These are phyloP conservation scores for Elsinoe australis DNA, from an alignment of 2,329 filamentous ascomycete species.

Conservation along the genomic window DNA sequence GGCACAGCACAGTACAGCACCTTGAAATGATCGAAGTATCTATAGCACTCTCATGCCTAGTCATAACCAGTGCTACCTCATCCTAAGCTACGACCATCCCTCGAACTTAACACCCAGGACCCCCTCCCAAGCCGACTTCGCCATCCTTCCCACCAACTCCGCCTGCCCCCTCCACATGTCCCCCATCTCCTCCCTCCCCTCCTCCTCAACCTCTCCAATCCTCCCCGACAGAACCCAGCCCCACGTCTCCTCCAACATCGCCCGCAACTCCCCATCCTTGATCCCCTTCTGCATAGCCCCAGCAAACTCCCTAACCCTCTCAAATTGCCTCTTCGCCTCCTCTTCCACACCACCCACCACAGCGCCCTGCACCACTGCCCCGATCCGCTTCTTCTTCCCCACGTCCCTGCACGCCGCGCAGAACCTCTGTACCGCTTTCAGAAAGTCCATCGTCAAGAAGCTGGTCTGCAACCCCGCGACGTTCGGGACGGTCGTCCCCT, in stretches of 20 bases:
- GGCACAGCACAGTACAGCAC: too few relatives aligned
- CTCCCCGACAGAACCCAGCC: background rate
- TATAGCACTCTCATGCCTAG: too few relatives aligned
- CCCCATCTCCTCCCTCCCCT: background rate
- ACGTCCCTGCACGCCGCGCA: slow-evolving; percentile 20
- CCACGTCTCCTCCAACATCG: slow-evolving; percentile 16
- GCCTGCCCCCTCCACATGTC: background rate
- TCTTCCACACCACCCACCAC: slow-evolving; percentile 21
- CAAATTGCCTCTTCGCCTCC: slow-evolving; percentile 20
- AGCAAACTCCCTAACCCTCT: slow-evolving; percentile 23
- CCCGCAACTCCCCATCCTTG: slow-evolving; percentile 19
- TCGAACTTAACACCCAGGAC: background rate
- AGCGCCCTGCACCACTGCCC: slow-evolving; percentile 4
- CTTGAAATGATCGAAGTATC: too few relatives aligned
- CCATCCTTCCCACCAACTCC: background rate
- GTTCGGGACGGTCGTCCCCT: slow-evolving; percentile 15
- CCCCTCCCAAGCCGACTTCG: slow-evolving; percentile 6
- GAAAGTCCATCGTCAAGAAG: slow-evolving; percentile 24
- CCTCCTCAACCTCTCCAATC: background rate
- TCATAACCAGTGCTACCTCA: background rate
- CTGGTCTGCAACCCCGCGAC: slow-evolving; percentile 19
- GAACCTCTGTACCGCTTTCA: slow-evolving; percentile 25
- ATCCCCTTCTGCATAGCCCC: slow-evolving; percentile 21
- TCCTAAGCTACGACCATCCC: background rate
- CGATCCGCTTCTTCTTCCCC: slow-evolving; percentile 14